phyloP scores from a whole-genome alignment of 257 asterid genomes.

The Jasminum sambac region DNA sequence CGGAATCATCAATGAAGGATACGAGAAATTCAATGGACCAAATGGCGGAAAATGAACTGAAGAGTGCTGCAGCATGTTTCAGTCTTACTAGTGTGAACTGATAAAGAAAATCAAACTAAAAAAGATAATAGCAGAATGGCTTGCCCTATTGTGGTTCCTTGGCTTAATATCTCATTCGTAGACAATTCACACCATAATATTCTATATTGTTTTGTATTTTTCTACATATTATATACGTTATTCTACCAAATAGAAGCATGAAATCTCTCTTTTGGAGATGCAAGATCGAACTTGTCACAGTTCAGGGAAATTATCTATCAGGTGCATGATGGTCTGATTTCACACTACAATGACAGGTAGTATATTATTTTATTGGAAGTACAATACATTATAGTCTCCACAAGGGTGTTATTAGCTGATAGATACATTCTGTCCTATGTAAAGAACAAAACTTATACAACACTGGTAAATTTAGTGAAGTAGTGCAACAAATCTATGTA shows the following conservation, averaged over 20 bases:
- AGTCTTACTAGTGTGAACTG: conserved; percentile 76
- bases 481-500: neutral
- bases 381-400: neutral
- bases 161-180: conserved; percentile 12
- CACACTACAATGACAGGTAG: neutral
- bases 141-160: conserved; percentile 26
- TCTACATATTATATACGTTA: neutral
- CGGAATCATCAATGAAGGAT: conserved; percentile 71
- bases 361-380: neutral
- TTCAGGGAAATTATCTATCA: neutral
- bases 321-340: neutral
- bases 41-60: conserved; percentile 70
- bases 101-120: conserved; percentile 23
- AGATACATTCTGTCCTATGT: neutral
- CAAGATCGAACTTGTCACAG: neutral
- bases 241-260: neutral
- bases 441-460: too few relatives aligned
- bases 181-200: conserved; percentile 28
- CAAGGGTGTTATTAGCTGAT: neutral
- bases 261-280: neutral
- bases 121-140: conserved; percentile 26
- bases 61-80: conserved; percentile 82
- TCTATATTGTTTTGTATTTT: conserved; percentile 11
- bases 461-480: too few relatives aligned
- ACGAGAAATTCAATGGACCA: conserved; percentile 61